Percentiles rank a stretch among this genome's conserved stretches.
These are phyloP conservation scores for Exidia glandulosa DNA, from an alignment of 768 basidiomycete species.

Conservation along the genomic window DNA sequence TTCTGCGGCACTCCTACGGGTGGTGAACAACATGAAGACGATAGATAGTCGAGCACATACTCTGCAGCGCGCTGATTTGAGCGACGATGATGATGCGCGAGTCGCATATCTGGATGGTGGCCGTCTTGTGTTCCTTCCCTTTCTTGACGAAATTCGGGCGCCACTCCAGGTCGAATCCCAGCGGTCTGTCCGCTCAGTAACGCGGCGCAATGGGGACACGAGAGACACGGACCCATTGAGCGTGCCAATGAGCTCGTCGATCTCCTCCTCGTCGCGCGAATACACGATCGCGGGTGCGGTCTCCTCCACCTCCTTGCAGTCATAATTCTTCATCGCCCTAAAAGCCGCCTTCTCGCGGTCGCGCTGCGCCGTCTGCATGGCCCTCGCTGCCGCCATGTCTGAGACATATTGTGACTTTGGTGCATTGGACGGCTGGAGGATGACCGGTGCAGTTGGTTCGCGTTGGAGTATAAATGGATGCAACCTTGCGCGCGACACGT, in stretches of 20 bases:
- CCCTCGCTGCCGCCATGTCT: neutral
- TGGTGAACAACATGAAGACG: too few relatives aligned
- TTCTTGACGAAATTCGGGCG: constrained; percentile 22
- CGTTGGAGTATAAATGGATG: too few relatives aligned
- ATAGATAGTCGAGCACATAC: constrained; percentile 20
- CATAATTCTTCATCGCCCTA: neutral
- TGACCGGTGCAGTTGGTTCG: too few relatives aligned
- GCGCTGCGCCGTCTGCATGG: neutral
- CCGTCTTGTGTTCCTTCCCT: constrained; percentile 25
- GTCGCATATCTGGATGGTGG: constrained; percentile 38
- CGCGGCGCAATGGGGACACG: neutral
- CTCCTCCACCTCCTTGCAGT: neutral
- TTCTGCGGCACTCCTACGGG: neutral
- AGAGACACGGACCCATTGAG: constrained; percentile 25
- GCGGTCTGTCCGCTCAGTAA: constrained; percentile 20
- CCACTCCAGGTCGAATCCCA: constrained; percentile 47
- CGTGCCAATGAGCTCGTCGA: constrained; percentile 26
- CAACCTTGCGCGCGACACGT: too few relatives aligned
- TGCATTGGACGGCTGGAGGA: neutral
- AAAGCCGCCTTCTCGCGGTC: neutral
- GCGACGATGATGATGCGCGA: constrained; percentile 31
- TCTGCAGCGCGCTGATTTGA: constrained; percentile 37
- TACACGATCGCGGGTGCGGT: neutral
- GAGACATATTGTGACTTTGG: neutral
- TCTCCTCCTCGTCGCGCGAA: constrained; percentile 25